Percentiles rank a stretch among this genome's conserved stretches.
Conservation (phyloP, 2,329 filamentous ascomycete species). For the Neofusicoccum laricinum region DNA sequence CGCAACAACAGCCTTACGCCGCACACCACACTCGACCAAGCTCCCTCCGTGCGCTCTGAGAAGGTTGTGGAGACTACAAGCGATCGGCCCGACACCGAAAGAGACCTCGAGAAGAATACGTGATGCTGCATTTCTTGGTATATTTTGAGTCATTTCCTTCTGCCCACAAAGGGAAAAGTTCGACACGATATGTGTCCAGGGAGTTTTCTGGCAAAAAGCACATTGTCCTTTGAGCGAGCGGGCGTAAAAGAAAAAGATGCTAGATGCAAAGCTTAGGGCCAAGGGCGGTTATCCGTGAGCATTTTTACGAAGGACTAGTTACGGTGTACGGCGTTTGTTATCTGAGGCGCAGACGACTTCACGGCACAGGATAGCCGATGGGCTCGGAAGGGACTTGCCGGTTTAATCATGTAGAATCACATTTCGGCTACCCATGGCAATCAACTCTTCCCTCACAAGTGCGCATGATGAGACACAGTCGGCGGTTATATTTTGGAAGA, state of each 20-base stretch:
- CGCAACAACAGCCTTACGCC: background rate
- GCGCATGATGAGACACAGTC: background rate
- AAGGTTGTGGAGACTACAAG: background rate
- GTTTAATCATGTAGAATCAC: background rate
- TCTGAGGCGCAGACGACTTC: background rate
- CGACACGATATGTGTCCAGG: background rate
- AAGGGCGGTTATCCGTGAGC: background rate
- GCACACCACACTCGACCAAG: background rate
- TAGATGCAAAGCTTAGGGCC: background rate
- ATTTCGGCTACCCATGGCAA: background rate
- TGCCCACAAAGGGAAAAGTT: background rate
- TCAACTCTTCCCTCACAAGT: background rate
- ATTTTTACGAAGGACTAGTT: background rate
- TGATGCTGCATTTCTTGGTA: background rate
- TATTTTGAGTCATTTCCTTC: background rate
- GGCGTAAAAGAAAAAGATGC: background rate
- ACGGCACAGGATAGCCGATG: background rate
- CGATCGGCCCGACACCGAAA: background rate
- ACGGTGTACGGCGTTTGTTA: background rate
- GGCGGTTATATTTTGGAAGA: background rate
- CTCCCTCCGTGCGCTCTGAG: background rate
- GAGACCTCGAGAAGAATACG: background rate
- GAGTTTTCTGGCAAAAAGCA: background rate
- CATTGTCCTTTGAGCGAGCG: background rate
- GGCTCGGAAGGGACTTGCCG: background rate